Base-by-base conservation (phyloP, 208 protist genomes). In the Crithidia thermophila region DNA sequence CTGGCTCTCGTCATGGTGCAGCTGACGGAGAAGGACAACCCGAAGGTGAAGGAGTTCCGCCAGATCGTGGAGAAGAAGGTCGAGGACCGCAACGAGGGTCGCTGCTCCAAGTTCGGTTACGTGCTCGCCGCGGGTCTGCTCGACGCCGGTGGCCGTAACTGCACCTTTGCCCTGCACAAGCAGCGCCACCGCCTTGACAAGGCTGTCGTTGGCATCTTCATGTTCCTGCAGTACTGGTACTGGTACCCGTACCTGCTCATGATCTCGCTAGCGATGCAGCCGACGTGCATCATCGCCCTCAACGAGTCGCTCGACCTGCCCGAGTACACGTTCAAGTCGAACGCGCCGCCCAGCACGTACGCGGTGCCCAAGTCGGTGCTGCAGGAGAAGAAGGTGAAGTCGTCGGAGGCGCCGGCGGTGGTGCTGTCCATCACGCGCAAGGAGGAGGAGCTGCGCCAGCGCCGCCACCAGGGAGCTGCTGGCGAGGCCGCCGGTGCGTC, bases 211-310 rank as follows among this genome's bases (percentile, higher is more conserved):
- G 99, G 99, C 39, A 86, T 99, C 72, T 97, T 98, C 40, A 67
- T 99, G 28, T 99, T 99, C 79, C 77, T 85, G 20, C 98, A 99
- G 88, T 98, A 99, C 82, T 99, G 99, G 99, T 99, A 98, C 81
- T 99, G 99, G 99, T 99, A 98, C 81, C 98, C 99, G 28, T 97
- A 99, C 62, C 78, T 93, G 31, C 93, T 99, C 46, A 99, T 99
- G 84, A 65, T 99, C n/a, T 90, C 94, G 18, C 75, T 99, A 13
- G 86, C 98, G 11, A 97, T 99, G 75, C 91, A 84, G 25, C 98
- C 98, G 7, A 99, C 98, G 10, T 94, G 97, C 59, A 84, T 99
- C 59, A 99, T 99, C 69, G 98, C 90, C 27, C 82, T 99, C 28
- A 99, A 99, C 83, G 81, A 94, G 39, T 84, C 99, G 53, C 87